Percentiles rank a stretch among this genome's conserved stretches.
Evolutionary conservation across 805 yeast genomes (phyloP).

Genomic region (Myxozyma vanderwaltii): DNA sequence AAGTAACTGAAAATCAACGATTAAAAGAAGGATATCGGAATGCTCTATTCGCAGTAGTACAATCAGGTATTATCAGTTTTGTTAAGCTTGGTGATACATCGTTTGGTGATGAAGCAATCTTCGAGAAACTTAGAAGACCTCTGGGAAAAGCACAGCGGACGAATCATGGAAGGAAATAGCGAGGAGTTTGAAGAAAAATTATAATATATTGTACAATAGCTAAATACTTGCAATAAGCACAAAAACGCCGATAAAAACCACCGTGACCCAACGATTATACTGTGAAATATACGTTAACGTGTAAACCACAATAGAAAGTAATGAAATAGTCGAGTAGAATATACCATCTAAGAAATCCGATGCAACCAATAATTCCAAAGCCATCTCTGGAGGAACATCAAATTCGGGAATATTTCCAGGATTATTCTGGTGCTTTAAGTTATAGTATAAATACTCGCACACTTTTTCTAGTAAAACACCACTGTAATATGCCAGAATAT

Average conservation of each 20-base stretch:
- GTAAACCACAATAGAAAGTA: neutral
- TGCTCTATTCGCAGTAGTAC: slow-evolving; percentile 69
- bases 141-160: neutral
- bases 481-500: slow-evolving; percentile 41
- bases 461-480: slow-evolving; percentile 74
- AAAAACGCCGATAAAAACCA: neutral
- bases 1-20: slow-evolving; percentile 37
- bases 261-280: neutral
- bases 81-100: slow-evolving; percentile 44
- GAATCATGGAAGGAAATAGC: neutral
- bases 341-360: slow-evolving; percentile 79
- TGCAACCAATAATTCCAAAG: slow-evolving; percentile 85
- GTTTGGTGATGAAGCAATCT: slow-evolving; percentile 35
- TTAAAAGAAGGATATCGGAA: slow-evolving; percentile 57
- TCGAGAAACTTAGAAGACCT: neutral
- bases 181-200: neutral
- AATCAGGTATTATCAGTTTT: slow-evolving; percentile 73
- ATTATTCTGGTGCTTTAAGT: slow-evolving; percentile 57
- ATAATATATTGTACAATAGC: neutral
- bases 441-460: slow-evolving; percentile 81
- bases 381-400: slow-evolving; percentile 90
- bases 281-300: neutral
- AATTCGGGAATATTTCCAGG: slow-evolving; percentile 71
- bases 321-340: neutral
- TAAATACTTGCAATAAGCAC: neutral